phyloP scores from a whole-genome alignment of 73 alveolate species.

The Strombidium stylifer region DNA sequence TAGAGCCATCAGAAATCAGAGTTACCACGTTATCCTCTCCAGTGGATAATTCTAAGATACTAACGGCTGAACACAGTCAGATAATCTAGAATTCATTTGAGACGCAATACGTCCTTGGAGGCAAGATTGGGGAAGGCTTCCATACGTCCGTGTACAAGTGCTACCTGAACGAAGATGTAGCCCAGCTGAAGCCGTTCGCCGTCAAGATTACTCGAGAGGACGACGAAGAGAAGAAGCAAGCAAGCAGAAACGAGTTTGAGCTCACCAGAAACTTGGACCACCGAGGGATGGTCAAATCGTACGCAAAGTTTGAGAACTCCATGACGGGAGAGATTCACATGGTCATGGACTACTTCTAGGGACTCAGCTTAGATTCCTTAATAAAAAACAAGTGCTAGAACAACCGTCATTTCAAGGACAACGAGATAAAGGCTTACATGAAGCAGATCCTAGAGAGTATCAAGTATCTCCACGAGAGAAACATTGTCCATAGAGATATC shows the following conservation, averaged over 20 bases:
- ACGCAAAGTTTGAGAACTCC: slow-evolving; percentile 1
- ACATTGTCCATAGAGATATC: slow-evolving; percentile 70
- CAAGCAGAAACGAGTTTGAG: slow-evolving; percentile 38
- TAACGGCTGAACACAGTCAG: too few species aligned
- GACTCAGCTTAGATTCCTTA: slow-evolving; percentile 11
- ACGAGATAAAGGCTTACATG: slow-evolving; percentile 47
- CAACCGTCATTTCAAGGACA: slow-evolving; percentile 21
- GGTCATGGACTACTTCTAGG: slow-evolving; percentile 51
- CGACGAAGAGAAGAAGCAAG: slow-evolving; percentile 34
- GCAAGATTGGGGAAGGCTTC: slow-evolving; percentile 18
- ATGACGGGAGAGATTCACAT: slow-evolving; percentile 9
- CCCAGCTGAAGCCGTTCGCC: slow-evolving; percentile 12
- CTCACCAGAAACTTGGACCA: slow-evolving; percentile 23
- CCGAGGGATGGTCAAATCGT: slow-evolving; percentile 23
- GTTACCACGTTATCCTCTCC: too few species aligned
- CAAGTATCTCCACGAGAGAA: slow-evolving; percentile 58
- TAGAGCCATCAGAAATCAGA: too few species aligned
- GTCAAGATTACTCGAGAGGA: slow-evolving; percentile 36
- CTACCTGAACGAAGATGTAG: background rate
- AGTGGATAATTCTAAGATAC: too few species aligned
- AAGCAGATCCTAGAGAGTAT: slow-evolving; percentile 54
- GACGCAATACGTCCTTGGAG: background rate
- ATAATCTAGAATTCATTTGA: slow-evolving; percentile 6
- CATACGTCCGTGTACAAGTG: slow-evolving; percentile 35
- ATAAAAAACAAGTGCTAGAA: slow-evolving; percentile 15